These are phyloP conservation scores for Ganoderma lucidum DNA, from an alignment of 1,284 basidiomycete species.

Conservation along the genomic window DNA sequence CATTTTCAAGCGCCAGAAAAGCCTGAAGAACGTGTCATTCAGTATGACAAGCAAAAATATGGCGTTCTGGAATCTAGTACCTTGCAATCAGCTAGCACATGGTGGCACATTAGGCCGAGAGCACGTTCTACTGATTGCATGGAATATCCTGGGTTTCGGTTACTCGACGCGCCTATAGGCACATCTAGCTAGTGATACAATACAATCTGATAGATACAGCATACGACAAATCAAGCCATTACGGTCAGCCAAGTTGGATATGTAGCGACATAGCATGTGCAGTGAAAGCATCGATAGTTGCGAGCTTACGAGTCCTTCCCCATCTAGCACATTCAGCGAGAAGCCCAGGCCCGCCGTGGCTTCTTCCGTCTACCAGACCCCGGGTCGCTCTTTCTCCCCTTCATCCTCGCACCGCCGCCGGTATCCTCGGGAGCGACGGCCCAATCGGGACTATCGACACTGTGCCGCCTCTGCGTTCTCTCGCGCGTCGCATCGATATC, in stretches of 20 bases:
- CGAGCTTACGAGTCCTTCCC: background rate
- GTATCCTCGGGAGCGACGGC: background rate
- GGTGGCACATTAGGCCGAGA: background rate
- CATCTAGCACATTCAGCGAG: background rate
- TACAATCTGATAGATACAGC: background rate
- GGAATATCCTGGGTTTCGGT: background rate
- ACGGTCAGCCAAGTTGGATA: background rate
- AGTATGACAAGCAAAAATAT: background rate
- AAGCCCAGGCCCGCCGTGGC: constrained; percentile 5
- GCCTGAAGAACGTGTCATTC: background rate
- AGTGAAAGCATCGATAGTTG: background rate
- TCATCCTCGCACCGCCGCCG: background rate
- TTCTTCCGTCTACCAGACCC: constrained; percentile 4
- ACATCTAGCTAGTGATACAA: background rate
- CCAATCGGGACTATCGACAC: constrained; percentile 1
- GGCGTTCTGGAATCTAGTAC: background rate
- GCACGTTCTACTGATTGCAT: background rate
- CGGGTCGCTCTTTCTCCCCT: background rate
- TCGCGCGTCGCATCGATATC: background rate
- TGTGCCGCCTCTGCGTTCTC: background rate
- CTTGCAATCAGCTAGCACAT: background rate
- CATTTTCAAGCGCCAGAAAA: background rate
- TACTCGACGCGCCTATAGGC: background rate
- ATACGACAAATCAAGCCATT: background rate
- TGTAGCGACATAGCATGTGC: background rate